Percentiles rank a stretch among this genome's conserved stretches.
Conservation (phyloP, 164 flowering plant genomes). For the Amborella trichopoda region DNA sequence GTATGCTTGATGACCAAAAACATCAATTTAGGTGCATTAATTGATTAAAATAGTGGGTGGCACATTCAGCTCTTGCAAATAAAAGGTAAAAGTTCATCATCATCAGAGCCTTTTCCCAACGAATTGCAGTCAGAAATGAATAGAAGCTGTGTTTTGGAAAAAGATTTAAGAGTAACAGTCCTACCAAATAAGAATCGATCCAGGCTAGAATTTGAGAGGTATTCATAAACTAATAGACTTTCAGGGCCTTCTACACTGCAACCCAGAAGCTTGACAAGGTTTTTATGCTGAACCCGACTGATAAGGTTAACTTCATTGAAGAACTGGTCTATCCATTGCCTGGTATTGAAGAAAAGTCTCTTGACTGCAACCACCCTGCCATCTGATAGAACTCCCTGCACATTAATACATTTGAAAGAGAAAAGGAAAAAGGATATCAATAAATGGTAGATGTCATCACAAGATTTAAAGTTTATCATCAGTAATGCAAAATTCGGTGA, state of each 20-base stretch:
- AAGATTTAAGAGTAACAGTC: neutral
- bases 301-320: slow-evolving; percentile 13
- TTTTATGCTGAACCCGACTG: slow-evolving; percentile 34
- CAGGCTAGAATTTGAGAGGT: slow-evolving; percentile 6
- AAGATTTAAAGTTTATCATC: too few species aligned
- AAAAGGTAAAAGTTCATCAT: too few species aligned
- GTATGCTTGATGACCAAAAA: too few species aligned
- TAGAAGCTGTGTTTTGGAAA: too few species aligned
- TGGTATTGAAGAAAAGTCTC: slow-evolving; percentile 10
- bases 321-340: slow-evolving; percentile 9
- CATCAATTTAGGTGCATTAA: too few species aligned
- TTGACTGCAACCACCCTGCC: slow-evolving; percentile 11
- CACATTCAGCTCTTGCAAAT: too few species aligned
- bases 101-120: too few species aligned
- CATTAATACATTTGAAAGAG: neutral
- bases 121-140: too few species aligned
- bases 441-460: too few species aligned
- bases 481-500: neutral
- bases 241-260: slow-evolving; percentile 23
- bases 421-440: neutral
- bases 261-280: slow-evolving; percentile 33
- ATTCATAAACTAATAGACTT: slow-evolving; percentile 12
- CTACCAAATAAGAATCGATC: slow-evolving; percentile 10
- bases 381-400: slow-evolving; percentile 8
- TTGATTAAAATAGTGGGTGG: too few species aligned